Percentiles rank a stretch among this genome's conserved stretches.
phyloP scores from a whole-genome alignment of 208 protist species.

The Leishmania gerbilli region DNA sequence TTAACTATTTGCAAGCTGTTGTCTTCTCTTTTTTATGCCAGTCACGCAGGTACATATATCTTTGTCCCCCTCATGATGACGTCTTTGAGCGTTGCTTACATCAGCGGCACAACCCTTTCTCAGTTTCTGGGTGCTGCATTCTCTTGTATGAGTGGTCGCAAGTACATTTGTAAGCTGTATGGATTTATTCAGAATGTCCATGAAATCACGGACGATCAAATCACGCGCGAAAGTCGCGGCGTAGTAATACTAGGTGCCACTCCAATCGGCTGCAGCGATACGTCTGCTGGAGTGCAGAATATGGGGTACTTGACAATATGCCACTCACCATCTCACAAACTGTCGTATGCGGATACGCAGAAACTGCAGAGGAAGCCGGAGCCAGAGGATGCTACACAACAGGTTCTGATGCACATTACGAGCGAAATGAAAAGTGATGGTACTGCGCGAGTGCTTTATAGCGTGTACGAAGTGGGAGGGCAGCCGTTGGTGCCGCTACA shows the following conservation, averaged over 20 bases:
- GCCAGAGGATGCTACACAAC: not conserved
- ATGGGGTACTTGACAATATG: constrained; percentile 47
- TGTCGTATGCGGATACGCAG: constrained; percentile 51
- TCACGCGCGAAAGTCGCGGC: constrained; percentile 27
- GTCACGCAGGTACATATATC: not conserved
- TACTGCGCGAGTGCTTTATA: constrained; percentile 20
- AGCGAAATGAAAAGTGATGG: not conserved
- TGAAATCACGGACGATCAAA: constrained; percentile 40
- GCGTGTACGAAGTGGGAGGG: constrained; percentile 1
- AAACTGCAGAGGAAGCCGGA: constrained; percentile 7
- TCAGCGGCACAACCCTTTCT: constrained; percentile 49
- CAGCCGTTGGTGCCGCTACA: constrained; percentile 16
- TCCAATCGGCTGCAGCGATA: not conserved
- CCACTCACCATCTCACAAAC: constrained; percentile 56
- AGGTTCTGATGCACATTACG: constrained; percentile 39
- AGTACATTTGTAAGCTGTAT: constrained; percentile 40
- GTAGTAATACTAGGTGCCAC: constrained; percentile 38
- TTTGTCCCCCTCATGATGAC: not conserved
- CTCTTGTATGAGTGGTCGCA: constrained; percentile 7
- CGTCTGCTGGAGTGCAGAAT: constrained; percentile 3
- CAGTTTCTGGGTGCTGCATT: constrained; percentile 48
- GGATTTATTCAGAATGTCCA: constrained; percentile 35
- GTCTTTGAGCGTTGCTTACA: constrained; percentile 38
- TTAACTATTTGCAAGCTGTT: not conserved
- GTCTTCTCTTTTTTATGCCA: not conserved